These are phyloP conservation scores for Collybia mongolica DNA, from an alignment of 768 basidiomycete species.

Conservation along the genomic window DNA sequence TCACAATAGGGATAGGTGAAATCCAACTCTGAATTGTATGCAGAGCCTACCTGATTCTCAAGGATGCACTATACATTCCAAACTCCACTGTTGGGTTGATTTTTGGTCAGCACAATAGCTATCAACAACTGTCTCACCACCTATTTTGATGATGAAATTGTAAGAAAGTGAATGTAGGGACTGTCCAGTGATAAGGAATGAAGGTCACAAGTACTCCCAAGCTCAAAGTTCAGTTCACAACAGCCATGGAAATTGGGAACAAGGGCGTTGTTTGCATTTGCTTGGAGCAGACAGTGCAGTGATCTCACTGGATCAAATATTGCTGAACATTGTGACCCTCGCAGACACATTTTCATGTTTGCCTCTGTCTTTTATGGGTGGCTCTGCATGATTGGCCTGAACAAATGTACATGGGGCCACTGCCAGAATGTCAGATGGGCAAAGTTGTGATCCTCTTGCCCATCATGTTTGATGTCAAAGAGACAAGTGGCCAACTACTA, in stretches of 20 bases:
- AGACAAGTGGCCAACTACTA: conserved; percentile 80
- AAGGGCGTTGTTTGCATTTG: no score
- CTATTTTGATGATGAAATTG: conserved; percentile 15
- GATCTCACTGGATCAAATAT: no score
- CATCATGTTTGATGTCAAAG: conserved; percentile 51
- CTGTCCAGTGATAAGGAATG: no score
- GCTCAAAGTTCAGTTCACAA: no score
- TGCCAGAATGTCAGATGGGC: not conserved
- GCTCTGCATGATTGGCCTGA: not conserved
- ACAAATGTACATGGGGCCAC: not conserved
- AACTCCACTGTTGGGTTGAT: conserved; percentile 16
- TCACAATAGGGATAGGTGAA: conserved; percentile 20
- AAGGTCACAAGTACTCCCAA: no score
- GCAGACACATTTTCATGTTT: no score
- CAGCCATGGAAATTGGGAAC: no score
- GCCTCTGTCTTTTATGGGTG: no score
- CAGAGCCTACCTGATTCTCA: conserved; percentile 10
- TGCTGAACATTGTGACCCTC: no score
- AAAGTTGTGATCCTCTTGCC: not conserved
- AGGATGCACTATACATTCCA: conserved; percentile 18
- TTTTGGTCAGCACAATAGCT: conserved; percentile 17
- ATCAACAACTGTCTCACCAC: conserved; percentile 11
- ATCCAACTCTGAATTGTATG: conserved; percentile 15
- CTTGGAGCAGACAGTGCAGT: no score
- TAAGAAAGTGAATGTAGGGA: not conserved